Evolutionary conservation across 129 eudicot species (phyloP), one percentile per base, ranked within the genome.

Genomic region (Flaveria sonorensis): DNA sequence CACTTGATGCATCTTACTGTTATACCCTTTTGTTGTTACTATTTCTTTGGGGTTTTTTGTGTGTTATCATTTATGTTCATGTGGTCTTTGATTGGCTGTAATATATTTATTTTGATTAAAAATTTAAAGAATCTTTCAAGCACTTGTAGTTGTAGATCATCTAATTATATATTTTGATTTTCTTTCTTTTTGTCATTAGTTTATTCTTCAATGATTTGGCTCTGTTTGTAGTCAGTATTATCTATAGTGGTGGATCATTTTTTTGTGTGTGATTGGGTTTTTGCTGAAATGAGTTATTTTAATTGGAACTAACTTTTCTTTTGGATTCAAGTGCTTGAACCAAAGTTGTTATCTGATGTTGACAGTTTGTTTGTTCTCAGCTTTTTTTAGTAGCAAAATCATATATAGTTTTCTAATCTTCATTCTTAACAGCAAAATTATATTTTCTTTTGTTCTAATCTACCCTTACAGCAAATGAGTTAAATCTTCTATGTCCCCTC

Each of bases 91-190:
- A 36, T 36, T 32, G 40, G 6, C 40, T 36, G 40, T 36, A 36
- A 7, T 36, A 36, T 36, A 6, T 36, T 32, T 36, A 5, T 36
- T 36, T 36, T 30, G 36, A 30, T 30, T 30, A 30, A 5, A 30
- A 30, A 30, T 30, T 30, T 30, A 42, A 16, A 72, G 48, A 72
- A 50, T 72, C 53, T 63, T 72, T 67, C 16, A 79, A n/a, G 32
- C 15, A 24, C 61, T 52, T 68, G 6, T 30, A 30, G 36, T 30
- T 30, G 36, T 4, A 30, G 36, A 30, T 30, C 8, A 5, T 36
- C 8, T 36, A 36, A 5, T 36, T 36, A 4, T 36, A 36, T 56
- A 51, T 10, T 24, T 36, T 60, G 5, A 63, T 32, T 62, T 68
- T 24, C 36, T 59, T 30, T 30, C 36, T 59, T 61, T 61, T 26